Evolutionary conservation across 768 basidiomycete species (phyloP), one percentile per base, ranked within the genome.

Genomic region (Phylloporus sp.): DNA sequence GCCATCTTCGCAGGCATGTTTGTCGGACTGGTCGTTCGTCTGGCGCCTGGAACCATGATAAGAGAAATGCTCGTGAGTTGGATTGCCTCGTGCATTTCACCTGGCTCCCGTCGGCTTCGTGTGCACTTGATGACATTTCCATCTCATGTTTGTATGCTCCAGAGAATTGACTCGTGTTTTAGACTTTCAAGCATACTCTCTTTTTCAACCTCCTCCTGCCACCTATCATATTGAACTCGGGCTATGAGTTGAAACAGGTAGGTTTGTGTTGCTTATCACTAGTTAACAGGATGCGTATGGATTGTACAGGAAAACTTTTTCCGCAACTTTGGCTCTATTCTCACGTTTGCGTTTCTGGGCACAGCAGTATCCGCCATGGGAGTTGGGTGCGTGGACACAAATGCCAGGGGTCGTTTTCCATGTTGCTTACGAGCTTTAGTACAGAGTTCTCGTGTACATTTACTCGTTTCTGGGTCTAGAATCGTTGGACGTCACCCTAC

Each of bases 151-250:
- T 20, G 28, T 22, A 23, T 18, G 9, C 26, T 23, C 23, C 31
- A 8, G 26, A 21, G 33, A 8, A 35, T 57, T 63, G 17, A 42
- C 40, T 52, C 50, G 36, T 15, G 29, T 29, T 44, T 3, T 59
- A 95, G 93, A 93, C 90, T 9, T 95, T 95, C 77, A 90, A 89
- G 65, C 91, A 95, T 62, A 97, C 95, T 3, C 75, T 98, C 40
- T 95, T 99, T 74, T 96, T 98, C 76, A 98, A 99, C 67, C 76
- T 98, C 18, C 75, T 99, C n/a, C 79, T 98, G 5, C 96, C 95
- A 6, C 96, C 96, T 1, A 99, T 99, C 64, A 99, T 99, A 62
- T 72, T 99, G 32, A 96, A 94, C 67, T 96, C 93, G 3, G 96
- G 96, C 6, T 99, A 96, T 64, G 93, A 96, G 68, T 81, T 99